Evolutionary conservation across 441 rosid species (phyloP).

Genomic region (Croton laevigatus): DNA sequence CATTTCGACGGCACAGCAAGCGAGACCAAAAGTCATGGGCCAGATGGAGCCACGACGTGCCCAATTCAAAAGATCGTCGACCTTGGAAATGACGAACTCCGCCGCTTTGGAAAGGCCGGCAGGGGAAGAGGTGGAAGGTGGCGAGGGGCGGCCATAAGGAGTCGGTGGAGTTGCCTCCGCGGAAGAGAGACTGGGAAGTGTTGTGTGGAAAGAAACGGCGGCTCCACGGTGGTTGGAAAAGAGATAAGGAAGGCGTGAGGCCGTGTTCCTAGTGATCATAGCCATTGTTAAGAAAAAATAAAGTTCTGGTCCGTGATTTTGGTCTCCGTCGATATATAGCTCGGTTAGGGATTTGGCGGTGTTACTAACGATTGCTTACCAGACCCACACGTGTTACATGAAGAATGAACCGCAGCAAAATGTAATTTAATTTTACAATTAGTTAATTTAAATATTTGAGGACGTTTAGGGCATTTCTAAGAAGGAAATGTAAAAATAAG

Average conservation of each 20-base stretch:
- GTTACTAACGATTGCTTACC: too few species aligned
- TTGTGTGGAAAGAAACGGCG: slow-evolving; percentile 50
- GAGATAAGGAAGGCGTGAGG: slow-evolving; percentile 66
- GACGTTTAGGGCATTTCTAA: too few species aligned
- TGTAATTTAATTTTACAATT: too few species aligned
- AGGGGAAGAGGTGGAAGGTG: slow-evolving; percentile 51
- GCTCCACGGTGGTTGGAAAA: slow-evolving; percentile 42
- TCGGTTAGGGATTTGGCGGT: too few species aligned
- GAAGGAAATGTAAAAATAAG: too few species aligned
- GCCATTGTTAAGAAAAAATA: too few species aligned
- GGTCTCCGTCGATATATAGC: too few species aligned
- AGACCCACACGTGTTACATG: too few species aligned
- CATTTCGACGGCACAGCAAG: slow-evolving; percentile 99
- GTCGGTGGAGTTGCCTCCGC: slow-evolving; percentile 49
- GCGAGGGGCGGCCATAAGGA: slow-evolving; percentile 55
- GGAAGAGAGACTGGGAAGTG: slow-evolving; percentile 48
- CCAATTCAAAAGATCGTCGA: slow-evolving; percentile 91
- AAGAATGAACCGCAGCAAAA: too few species aligned
- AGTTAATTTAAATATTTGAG: too few species aligned
- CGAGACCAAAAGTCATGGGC: slow-evolving; percentile 99
- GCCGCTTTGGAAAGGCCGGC: slow-evolving; percentile 79
- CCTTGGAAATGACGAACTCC: slow-evolving; percentile 90
- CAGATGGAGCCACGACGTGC: slow-evolving; percentile 94
- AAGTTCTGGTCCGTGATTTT: too few species aligned
- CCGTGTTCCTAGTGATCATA: slow-evolving; percentile 55